Base-by-base conservation (phyloP, 78 protist genomes). In the Speleostelium caveatum region DNA sequence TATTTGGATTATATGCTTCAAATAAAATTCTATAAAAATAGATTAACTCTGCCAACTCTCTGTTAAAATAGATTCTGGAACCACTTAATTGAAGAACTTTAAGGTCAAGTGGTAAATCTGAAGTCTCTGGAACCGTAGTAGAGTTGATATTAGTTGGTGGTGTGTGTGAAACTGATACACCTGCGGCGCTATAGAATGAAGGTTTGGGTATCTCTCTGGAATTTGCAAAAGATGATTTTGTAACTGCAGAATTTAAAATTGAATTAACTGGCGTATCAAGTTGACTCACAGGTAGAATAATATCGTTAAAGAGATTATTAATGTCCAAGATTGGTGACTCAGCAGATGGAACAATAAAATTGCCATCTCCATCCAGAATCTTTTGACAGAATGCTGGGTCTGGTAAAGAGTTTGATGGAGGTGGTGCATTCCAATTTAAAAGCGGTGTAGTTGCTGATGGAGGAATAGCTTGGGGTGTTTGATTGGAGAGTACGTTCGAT, bases 11-110 rank as follows among this genome's bases (percentile, higher is more conserved):
- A 38, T 74, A 66, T 0, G 66, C 92, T 39, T 86, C 92, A 32
- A 72, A 86, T 35, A 86, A 61, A 28, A 86, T 74, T 42, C 92
- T 55, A 38, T 74, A 86, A 42, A 86, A 86, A 22, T 74, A 86
- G 21, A 74, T 74, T 4, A 86, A 55, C 14, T 86, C 92, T 16
- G 92, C 33, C 49, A 86, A 65, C n/a, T 86, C 92, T 49, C 92
- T 42, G 65, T 86, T 86, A 32, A 86, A 86, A 68, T 66, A 80
- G 16, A 67, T 36, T 36, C 89, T 66, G 12, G 77, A 68, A 53
- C 89, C 89, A 80, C 72, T 56, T 16, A 80, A 72, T 80, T 80
- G 89, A 17, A 80, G n/a, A 22, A 80, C 59, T 53, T 80, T 80
- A n/a, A 80, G 16, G 30, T 80, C 89, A 22, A 68, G 19, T 49